Base-by-base conservation (phyloP, 106 monocot species). In the Dendrobium catenatum region DNA sequence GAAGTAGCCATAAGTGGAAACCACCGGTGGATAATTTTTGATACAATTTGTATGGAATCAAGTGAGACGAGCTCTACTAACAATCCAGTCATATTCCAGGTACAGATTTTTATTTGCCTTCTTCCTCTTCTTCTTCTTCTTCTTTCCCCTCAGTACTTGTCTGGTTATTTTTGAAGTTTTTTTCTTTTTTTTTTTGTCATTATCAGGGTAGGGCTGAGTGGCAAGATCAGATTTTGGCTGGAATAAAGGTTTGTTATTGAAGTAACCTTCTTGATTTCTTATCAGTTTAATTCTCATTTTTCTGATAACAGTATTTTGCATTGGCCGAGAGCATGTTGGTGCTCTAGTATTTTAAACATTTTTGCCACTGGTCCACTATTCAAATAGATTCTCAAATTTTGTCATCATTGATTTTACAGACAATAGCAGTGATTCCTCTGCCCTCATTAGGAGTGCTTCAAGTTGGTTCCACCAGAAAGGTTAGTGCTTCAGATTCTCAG, bases 211-310 rank as follows among this genome's bases (percentile, higher is more conserved):
- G 18, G 24, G 20, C 24, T 56, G 83, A 83, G 73, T 73, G 72
- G 83, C 72, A 59, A 74, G 18, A 58, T 79, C 79, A 83, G 31
- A 58, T 79, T 79, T 83, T 59, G 73, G 83, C 79, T 73, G 83
- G 79, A 83, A 73, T 83, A 54, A 83, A 83, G 83, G 83, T 83
- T 74, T 79, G 43, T 83, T 78, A 41, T 83, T 77, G 13, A 10
- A 51, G 10, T 51, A 51, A 51, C 10, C 51, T 51, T 9, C 9
- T 46, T 6, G 8, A 46, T 46, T 46, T 7, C 46, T 46, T 46
- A 46, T 46, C 51, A 51, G 51, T 15, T 51, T 1, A 10, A 51
- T 15, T 13, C 10, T 51, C 51, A 51, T 51, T 51, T 51, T 51
- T 51, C 46, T 37, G 37, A 37, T 37, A 37, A 2, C 37, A 37